Base-by-base conservation (phyloP, 306 rosid genomes). In the Chamaecrista fasciculata region DNA sequence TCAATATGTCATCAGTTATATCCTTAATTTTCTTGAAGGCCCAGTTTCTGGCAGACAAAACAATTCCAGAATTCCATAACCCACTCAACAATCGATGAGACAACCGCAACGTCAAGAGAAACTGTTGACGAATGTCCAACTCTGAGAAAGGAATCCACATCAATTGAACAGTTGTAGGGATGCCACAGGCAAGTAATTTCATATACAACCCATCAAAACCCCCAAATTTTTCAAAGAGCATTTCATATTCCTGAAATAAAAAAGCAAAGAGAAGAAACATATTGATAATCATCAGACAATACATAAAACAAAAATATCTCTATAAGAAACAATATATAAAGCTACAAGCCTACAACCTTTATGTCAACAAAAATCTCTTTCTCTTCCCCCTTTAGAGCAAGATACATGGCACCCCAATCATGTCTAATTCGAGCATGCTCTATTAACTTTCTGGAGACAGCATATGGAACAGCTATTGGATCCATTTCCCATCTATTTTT, bases 61-160 rank as follows among this genome's bases (percentile, higher is more conserved):
- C 82, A 78, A 49, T 49, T 66, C 53, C 76, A 39, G 83, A 77
- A 70, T 79, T 85, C 98, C 94, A 83, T 71, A 81, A 70, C 15
- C 85, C 89, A 33, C 73, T 85, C 40, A 82, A 78, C 76, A 84
- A 75, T 56, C 76, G 80, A 56, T 53, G 79, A 76, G 82, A 84
- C 62, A 81, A 66, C 76, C 90, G 84, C 62, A 82, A 66, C 66
- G 60, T 70, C 84, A 88, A 80, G 66, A 74, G 85, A 75, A 86
- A 77, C 74, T 76, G 96, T 77, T 85, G 94, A 67, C 48, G 70
- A 76, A 88, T 19, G 71, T 76, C 83, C 79, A 94, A 79, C 80
- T 94, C 98, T 12, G 97, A 85, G 40, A 86, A 81, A 72, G 97
- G 98, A 61, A 94, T 86, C 95, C 96, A 81, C 97, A 86, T 90